These are phyloP conservation scores for Kazachstania africana DNA, from an alignment of 805 yeast genomes.

Conservation along the genomic window DNA sequence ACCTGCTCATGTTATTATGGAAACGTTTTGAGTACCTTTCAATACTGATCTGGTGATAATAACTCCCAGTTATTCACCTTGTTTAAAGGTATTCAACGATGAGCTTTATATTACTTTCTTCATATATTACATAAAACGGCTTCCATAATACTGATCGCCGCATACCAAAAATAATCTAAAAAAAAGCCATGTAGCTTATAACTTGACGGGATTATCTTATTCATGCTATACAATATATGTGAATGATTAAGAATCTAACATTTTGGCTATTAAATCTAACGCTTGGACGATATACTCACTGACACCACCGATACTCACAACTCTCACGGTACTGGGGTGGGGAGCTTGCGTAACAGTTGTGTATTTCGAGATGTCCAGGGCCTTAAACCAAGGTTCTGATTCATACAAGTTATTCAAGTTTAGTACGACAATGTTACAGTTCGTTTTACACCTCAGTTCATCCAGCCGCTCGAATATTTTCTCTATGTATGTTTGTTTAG, in stretches of 20 bases:
- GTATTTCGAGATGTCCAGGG: constrained; percentile 13
- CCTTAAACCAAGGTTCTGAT: constrained; percentile 22
- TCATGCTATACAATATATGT: too few relatives aligned
- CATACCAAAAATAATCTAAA: too few relatives aligned
- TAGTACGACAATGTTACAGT: constrained; percentile 25
- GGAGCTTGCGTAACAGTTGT: constrained; percentile 15
- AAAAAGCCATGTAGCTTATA: not conserved
- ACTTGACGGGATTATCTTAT: constrained; percentile 3
- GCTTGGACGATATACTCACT: constrained; percentile 24
- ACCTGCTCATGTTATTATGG: too few relatives aligned
- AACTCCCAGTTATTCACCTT: too few relatives aligned
- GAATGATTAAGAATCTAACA: too few relatives aligned
- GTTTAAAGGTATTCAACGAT: too few relatives aligned
- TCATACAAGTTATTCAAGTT: constrained; percentile 26
- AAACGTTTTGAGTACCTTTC: too few relatives aligned
- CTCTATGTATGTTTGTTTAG: constrained; percentile 21
- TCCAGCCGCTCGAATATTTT: constrained; percentile 18
- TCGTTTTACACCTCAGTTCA: constrained; percentile 23
- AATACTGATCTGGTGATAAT: too few relatives aligned
- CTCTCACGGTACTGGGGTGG: constrained; percentile 24
- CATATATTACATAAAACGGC: too few relatives aligned
- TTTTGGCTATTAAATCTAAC: constrained; percentile 5
- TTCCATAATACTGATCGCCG: too few relatives aligned
- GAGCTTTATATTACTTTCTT: too few relatives aligned
- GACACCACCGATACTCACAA: constrained; percentile 24